A percentile compares a stretch with the other conserved stretches of the same genome.
phyloP scores from a whole-genome alignment of 208 protist genomes.

The Acanthamoeba pearcei region DNA sequence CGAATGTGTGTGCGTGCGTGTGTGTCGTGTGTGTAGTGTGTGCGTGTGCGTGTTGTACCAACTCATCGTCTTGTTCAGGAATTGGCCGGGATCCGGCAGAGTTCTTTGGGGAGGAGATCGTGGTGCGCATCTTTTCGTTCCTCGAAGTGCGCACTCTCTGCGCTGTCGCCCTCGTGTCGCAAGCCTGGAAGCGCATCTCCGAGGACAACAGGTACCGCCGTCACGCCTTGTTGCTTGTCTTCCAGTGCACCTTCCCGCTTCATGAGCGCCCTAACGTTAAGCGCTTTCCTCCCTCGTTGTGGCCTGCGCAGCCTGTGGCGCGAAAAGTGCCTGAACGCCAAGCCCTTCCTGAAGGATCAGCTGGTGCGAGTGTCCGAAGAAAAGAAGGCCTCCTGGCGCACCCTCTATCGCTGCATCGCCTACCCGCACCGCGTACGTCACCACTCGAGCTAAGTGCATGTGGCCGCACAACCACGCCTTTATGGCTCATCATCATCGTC shows the following conservation, averaged over 20 bases:
- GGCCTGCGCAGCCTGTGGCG: neutral
- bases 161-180: neutral
- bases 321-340: neutral
- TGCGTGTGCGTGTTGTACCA: neutral
- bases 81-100: conserved; percentile 43
- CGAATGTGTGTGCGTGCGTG: neutral
- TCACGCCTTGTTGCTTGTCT: neutral
- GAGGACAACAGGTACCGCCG: conserved; percentile 24
- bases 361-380: conserved; percentile 5
- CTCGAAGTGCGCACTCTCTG: conserved; percentile 46
- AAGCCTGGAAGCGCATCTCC: conserved; percentile 52
- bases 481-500: neutral
- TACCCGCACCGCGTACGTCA: conserved; percentile 29
- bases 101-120: conserved; percentile 60
- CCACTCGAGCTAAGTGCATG: neutral
- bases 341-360: neutral
- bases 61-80: neutral
- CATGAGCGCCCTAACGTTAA: neutral
- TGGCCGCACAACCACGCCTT: neutral
- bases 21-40: neutral
- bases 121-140: conserved; percentile 68
- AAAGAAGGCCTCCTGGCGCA: conserved; percentile 15
- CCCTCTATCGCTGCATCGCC: conserved; percentile 4
- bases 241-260: neutral
- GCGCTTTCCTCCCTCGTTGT: neutral